These are phyloP conservation scores for Eustoma russellianum DNA, from an alignment of 257 asterid genomes.

Conservation along the genomic window DNA sequence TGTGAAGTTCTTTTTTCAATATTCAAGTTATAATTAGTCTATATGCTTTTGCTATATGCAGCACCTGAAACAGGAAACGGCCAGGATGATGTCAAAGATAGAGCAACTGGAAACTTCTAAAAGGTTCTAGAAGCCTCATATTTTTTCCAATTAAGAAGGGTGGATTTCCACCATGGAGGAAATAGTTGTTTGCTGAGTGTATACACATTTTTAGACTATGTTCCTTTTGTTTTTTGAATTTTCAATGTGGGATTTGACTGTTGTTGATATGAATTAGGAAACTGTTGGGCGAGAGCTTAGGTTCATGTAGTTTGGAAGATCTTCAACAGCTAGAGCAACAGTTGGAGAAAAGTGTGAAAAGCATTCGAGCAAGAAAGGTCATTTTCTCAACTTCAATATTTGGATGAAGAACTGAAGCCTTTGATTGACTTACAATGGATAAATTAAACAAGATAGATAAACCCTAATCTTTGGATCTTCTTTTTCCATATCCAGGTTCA, in stretches of 20 bases:
- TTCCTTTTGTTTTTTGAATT: too few relatives aligned
- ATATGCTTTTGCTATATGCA: constrained; percentile 9
- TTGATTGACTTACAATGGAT: too few relatives aligned
- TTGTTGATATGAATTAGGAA: constrained; percentile 29
- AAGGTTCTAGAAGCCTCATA: constrained; percentile 25
- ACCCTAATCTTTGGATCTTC: not conserved
- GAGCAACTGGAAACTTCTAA: constrained; percentile 74
- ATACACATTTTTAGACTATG: too few relatives aligned
- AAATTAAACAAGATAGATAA: too few relatives aligned
- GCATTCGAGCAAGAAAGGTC: constrained; percentile 75
- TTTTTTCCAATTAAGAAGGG: too few relatives aligned
- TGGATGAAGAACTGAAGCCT: too few relatives aligned
- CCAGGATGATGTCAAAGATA: constrained; percentile 58
- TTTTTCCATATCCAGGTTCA: constrained; percentile 40
- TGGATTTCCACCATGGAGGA: too few relatives aligned
- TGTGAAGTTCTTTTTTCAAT: too few relatives aligned
- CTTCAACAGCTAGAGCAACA: constrained; percentile 74
- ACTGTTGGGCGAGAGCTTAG: constrained; percentile 73
- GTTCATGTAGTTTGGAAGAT: constrained; percentile 57
- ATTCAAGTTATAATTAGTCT: not conserved
- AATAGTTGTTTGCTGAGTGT: too few relatives aligned
- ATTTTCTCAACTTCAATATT: too few relatives aligned
- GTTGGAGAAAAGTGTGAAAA: constrained; percentile 57
- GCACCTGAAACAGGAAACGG: constrained; percentile 66
- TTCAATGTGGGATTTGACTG: not conserved